Base-by-base conservation (phyloP, 1,139 yeast species). In the Candida frijolesensis region DNA sequence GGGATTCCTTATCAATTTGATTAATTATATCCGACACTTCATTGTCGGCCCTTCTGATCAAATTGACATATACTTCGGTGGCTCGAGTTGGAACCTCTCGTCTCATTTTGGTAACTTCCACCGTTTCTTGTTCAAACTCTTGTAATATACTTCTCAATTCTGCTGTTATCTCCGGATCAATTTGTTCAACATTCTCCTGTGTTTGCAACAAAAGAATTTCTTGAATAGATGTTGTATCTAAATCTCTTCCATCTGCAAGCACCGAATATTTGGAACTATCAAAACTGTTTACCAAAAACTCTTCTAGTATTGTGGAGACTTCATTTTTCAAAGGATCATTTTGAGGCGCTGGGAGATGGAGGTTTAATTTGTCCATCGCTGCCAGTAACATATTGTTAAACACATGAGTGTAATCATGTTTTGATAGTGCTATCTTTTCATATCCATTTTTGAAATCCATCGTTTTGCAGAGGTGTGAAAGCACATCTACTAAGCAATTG, bases 91-190 rank as follows among this genome's bases (percentile, higher is more conserved):
- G 90, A n/a, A 79, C 68, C n/a, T 72, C 73, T 46, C 81, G 70
- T 45, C 90, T 67, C 49, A 83, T 63, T 35, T 69, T 67, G 0
- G 88, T 77, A 27, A 83, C 76, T 48, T 71, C 75, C 1, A 80
- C 75, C 0, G 87, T 80, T 54, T 80, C 82, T 44, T 74, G 76
- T 55, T 86, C 91, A 52, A 85, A 83, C 44, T 75, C 74, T 47
- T 74, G 74, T 54, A 85, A 76, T 38, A 80, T 60, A 45, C 74
- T 72, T 45, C 89, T 68, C 33, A 86, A 75, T 49, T 72, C 63
- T 51, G 79, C 80, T 60, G 85, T 84, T 51, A 84, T 62, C 10
- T 76, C 80, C 42, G 79, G 67, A 61, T 86, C 89, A 63, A 84
- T 85, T 0, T 89, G 87, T 60, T 84, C 90, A 14, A 80, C 75